Conservation (phyloP, 2,329 filamentous ascomycete genomes). For the Stagonosporopsis vannaccii region DNA sequence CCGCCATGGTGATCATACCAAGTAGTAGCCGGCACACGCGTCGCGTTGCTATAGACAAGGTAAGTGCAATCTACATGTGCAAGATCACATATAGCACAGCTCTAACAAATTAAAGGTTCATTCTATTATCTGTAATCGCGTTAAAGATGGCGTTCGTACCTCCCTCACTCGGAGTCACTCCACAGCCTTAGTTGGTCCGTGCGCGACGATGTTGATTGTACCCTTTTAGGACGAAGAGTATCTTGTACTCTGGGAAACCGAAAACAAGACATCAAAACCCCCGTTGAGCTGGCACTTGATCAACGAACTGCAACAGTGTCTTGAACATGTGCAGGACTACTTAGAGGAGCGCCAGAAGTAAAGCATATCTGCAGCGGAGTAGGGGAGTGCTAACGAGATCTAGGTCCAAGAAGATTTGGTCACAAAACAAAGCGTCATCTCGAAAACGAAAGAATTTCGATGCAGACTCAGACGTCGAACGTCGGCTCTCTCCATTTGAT, state of each 20-base stretch:
- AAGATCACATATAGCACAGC: slow-evolving; percentile 5
- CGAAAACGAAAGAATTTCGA: slow-evolving; percentile 42
- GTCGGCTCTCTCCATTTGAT: slow-evolving; percentile 33
- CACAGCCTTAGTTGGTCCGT: slow-evolving; percentile 18
- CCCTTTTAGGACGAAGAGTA: slow-evolving; percentile 51
- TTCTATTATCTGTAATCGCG: slow-evolving; percentile 37
- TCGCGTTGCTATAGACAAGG: slow-evolving; percentile 34
- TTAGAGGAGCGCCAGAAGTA: slow-evolving; percentile 43
- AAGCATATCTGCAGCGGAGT: not conserved
- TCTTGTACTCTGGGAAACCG: slow-evolving; percentile 50
- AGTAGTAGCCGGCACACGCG: slow-evolving; percentile 25
- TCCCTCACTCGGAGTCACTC: no score
- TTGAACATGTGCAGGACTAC: slow-evolving; percentile 54
- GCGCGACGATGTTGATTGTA: slow-evolving; percentile 28
- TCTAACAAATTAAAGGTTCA: slow-evolving; percentile 26
- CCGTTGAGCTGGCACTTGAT: slow-evolving; percentile 56
- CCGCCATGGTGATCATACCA: slow-evolving; percentile 38
- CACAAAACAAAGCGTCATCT: not conserved
- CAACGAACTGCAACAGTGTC: slow-evolving; percentile 48
- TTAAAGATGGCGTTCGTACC: slow-evolving; percentile 32
- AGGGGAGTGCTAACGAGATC: slow-evolving; percentile 6
- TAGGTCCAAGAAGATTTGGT: slow-evolving; percentile 19
- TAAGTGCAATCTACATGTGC: slow-evolving; percentile 16
- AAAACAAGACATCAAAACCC: slow-evolving; percentile 17
- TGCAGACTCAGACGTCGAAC: slow-evolving; percentile 20